Conservation (phyloP, 257 asterid genomes). For the Solanum microdontum region DNA sequence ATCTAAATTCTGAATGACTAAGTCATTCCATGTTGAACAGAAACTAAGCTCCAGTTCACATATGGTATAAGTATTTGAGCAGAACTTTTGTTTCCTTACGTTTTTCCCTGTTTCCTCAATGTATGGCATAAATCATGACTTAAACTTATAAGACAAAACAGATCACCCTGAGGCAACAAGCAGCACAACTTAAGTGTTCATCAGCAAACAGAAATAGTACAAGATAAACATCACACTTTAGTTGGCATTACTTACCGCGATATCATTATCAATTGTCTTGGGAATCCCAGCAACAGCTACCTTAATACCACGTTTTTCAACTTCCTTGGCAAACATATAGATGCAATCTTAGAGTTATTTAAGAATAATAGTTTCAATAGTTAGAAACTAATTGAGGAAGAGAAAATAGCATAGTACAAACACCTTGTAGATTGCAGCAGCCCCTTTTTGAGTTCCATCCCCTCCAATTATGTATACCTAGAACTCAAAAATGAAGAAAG, state of each 20-base stretch:
- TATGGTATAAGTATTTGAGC: background rate
- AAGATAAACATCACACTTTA: background rate
- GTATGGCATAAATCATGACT: background rate
- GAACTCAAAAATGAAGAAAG: constrained; percentile 12
- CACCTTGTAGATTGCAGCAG: constrained; percentile 82
- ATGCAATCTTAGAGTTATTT: background rate
- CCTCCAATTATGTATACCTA: constrained; percentile 99
- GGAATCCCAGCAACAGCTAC: constrained; percentile 96
- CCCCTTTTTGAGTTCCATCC: constrained; percentile 97
- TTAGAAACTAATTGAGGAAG: background rate
- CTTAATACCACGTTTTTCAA: constrained; percentile 71
- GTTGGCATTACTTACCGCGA: constrained; percentile 51
- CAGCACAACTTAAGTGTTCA: background rate
- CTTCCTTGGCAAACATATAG: constrained; percentile 52
- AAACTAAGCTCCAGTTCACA: background rate
- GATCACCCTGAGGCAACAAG: background rate
- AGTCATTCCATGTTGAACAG: background rate
- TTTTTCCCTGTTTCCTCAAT: background rate
- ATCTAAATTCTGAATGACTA: background rate
- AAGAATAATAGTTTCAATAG: background rate
- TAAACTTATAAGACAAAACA: background rate
- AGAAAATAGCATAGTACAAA: background rate
- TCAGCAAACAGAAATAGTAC: background rate
- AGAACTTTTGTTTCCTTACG: background rate
- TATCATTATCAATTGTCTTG: constrained; percentile 93